Evolutionary conservation across 106 monocot genomes (phyloP).

Genomic region (Agapanthus africanus): DNA sequence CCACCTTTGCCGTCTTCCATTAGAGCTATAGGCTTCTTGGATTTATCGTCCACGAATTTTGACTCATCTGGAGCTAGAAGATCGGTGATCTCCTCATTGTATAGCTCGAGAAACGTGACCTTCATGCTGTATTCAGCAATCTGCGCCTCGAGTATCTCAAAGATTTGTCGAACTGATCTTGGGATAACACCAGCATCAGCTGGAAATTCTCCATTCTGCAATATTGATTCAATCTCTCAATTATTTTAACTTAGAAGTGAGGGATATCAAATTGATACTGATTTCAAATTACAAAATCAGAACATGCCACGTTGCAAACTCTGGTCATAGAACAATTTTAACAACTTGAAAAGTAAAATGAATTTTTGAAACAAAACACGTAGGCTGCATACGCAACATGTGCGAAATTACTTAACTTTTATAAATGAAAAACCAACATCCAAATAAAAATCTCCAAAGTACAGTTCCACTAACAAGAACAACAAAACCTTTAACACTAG

Average conservation of each 20-base stretch:
- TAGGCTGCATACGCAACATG: too few relatives aligned
- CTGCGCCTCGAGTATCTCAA: constrained; percentile 77
- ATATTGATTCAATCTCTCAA: not conserved
- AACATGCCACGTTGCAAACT: too few relatives aligned
- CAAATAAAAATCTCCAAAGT: constrained; percentile 5
- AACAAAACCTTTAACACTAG: not conserved
- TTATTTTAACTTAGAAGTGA: too few relatives aligned
- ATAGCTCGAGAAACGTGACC: constrained; percentile 90
- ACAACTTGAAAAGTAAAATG: too few relatives aligned
- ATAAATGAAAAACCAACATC: not conserved
- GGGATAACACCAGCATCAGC: constrained; percentile 95
- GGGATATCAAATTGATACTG: too few relatives aligned
- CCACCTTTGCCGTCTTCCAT: constrained; percentile 81
- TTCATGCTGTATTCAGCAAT: constrained; percentile 94
- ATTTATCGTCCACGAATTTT: constrained; percentile 55
- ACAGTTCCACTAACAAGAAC: not conserved
- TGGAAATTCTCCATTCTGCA: constrained; percentile 87
- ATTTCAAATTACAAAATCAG: too few relatives aligned
- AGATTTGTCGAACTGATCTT: constrained; percentile 77
- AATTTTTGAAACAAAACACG: too few relatives aligned
- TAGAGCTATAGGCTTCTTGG: constrained; percentile 61
- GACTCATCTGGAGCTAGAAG: constrained; percentile 80
- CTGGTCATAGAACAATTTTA: too few relatives aligned
- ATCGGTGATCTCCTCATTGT: constrained; percentile 96
- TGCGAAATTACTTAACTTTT: not conserved